Evolutionary conservation across 371 early-diverging fungal genomes (phyloP), one percentile per base, ranked within the genome.

Genomic region (Mucor irregularis): DNA sequence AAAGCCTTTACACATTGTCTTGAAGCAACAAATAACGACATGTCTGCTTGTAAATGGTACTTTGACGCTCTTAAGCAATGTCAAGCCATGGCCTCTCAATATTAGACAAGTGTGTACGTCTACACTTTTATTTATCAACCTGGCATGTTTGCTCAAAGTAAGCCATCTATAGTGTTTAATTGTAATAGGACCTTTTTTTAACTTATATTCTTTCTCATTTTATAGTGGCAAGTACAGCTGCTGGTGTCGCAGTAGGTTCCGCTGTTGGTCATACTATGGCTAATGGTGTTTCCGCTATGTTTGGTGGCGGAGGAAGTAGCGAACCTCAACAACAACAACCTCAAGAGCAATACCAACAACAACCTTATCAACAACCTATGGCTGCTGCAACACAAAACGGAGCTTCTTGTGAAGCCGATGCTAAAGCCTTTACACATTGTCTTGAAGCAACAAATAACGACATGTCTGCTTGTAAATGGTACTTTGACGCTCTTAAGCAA

Each of bases 201-300:
- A 46, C 3, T 11, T 25, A 26, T 29, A 13, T 37, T 49, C 14
- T 17, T 14, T 40, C 16, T 33, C 2, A 40, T 34, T 57, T 14
- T 34, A 56, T 48, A 71, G 71, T 93, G 90, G 95, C 93, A 13
- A 73, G 91, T 22, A 95, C 94, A 14, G 96, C 94, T 19, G 96
- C 91, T 40, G 94, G 94, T 72, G 94, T 95, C 30, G 96, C 95
- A 42, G 88, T 94, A n/a, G 96, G 95, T 56, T 83, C 84, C 24
- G 83, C 92, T 19, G 83, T 89, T n/a, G 92, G 90, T 33, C 88
- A 88, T 57, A 79, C 81, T 10, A 60, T 90, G 45, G 85, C 79
- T 43, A 74, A 71, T 56, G 93, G 91, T 45, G 69, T 93, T 49
- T 81, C 88, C n/a, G 73, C 85, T 35, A 50, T 89, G 63, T 90